Evolutionary conservation across 495 filamentous ascomycete species (phyloP), one percentile per base, ranked within the genome.

Genomic region (Aspergillus ostianus): DNA sequence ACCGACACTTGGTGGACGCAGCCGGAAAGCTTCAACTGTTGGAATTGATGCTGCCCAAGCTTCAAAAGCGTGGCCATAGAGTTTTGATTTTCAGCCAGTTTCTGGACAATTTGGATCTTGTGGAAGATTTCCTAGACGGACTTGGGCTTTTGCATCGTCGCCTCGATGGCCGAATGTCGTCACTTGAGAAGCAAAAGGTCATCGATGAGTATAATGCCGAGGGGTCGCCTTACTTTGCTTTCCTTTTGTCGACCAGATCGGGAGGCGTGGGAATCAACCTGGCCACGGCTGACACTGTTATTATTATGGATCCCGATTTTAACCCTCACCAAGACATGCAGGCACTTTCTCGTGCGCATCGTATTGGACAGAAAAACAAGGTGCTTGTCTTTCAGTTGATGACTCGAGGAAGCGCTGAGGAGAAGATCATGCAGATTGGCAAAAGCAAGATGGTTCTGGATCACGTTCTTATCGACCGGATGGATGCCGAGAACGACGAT

Each of bases 281-380:
- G 50, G 94, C 95, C 0, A 96, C 91, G 29, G 94, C 94, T 3
- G 94, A 99, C 66, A 99, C 95, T 0, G 94, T 99, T 61, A 97
- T 99, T 55, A 97, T 99, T 51, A 86, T 97, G 63, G 94, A 99
- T 67, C 95, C 94, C 0, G 94, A 99, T 66, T 98, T 96, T 77
- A 99, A 99, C 63, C 94, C 94, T 0, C 94, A 98, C 65, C 94
- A 98, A 70, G 94, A 99, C 67, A 91, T 98, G 61, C 94, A 99
- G 72, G 94, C 94, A 0, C 75, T 98, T 6, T 96, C 92, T 8
- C 87, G 94, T 60, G 95, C 93, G 21, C 94, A 99, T 71, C 86
- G 94, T 30, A 97, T 99, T 56, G 94, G 94, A 0, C 94, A 99
- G 70, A 88, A 90, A 67, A 93, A 96, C 64, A 96, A 94, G 61